Evolutionary conservation across 2,329 filamentous ascomycete species (phyloP).

Genomic region (Didymosphaeria variabile): DNA sequence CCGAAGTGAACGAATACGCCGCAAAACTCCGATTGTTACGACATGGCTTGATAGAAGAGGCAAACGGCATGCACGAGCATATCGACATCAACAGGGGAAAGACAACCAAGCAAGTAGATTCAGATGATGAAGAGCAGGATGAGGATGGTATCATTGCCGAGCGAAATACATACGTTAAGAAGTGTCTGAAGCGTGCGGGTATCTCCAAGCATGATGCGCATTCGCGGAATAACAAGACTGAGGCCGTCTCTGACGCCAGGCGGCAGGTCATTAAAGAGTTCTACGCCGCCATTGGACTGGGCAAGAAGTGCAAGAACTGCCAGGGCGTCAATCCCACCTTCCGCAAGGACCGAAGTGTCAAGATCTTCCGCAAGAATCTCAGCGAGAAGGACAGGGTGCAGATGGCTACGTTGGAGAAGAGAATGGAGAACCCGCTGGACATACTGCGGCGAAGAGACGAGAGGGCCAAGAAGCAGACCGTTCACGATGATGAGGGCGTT

Average conservation of each 20-base stretch:
- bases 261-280: conserved; percentile 83
- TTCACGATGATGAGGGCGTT: conserved; percentile 72
- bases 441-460: conserved; percentile 61
- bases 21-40: conserved; percentile 89
- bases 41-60: conserved; percentile 79
- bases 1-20: conserved; percentile 77
- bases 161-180: conserved; percentile 75
- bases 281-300: conserved; percentile 73
- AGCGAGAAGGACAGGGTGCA: conserved; percentile 76
- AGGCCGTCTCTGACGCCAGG: conserved; percentile 80
- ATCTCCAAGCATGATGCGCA: conserved; percentile 55
- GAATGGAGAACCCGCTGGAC: conserved; percentile 74
- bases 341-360: conserved; percentile 89
- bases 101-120: conserved; percentile 53
- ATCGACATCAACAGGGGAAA: conserved; percentile 54
- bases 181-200: conserved; percentile 70
- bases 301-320: conserved; percentile 74
- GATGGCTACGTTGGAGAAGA: conserved; percentile 76
- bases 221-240: conserved; percentile 73
- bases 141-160: conserved; percentile 67
- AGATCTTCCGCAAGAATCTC: conserved; percentile 89
- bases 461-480: conserved; percentile 54
- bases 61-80: conserved; percentile 59
- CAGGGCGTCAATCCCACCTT: conserved; percentile 69
- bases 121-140: conserved; percentile 66